phyloP scores from a whole-genome alignment of 176 grass and related monocot genomes.

The Rhipidocladum racemiflorum region DNA sequence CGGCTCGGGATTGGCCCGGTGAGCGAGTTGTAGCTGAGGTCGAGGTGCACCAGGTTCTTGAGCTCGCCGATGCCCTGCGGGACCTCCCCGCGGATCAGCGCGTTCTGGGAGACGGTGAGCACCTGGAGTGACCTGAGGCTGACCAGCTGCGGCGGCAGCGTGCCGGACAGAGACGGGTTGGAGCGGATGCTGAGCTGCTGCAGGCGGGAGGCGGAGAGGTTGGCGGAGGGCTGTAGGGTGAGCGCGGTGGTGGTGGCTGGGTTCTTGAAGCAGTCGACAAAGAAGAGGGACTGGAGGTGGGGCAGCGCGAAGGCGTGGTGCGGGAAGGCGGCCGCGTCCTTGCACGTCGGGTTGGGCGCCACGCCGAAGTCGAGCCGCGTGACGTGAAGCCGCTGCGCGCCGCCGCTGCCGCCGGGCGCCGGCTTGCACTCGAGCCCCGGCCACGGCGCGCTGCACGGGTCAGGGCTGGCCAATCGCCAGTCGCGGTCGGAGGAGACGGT shows the following conservation, averaged over 20 bases:
- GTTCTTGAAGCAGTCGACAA: constrained; percentile 75
- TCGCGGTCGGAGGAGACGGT: constrained; percentile 84
- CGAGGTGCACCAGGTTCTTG: constrained; percentile 59
- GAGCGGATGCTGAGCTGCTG: constrained; percentile 75
- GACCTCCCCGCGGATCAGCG: constrained; percentile 45
- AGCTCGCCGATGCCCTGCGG: constrained; percentile 46
- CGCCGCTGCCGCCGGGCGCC: not conserved
- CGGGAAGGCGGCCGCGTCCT: constrained; percentile 54
- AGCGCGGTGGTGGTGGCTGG: constrained; percentile 35
- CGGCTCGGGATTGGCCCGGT: constrained; percentile 47
- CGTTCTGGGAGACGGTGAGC: constrained; percentile 84
- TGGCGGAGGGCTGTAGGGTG: constrained; percentile 44
- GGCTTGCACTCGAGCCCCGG: constrained; percentile 92
- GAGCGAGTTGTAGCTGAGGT: constrained; percentile 95
- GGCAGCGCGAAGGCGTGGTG: constrained; percentile 55
- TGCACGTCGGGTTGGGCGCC: constrained; percentile 68
- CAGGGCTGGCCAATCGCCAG: constrained; percentile 62
- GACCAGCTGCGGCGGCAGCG: constrained; percentile 57
- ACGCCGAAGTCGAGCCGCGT: constrained; percentile 82
- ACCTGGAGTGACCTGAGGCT: constrained; percentile 66
- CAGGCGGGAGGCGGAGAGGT: constrained; percentile 51
- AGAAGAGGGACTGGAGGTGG: constrained; percentile 63
- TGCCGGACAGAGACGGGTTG: constrained; percentile 72
- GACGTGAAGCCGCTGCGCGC: constrained; percentile 43
- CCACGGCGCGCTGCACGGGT: constrained; percentile 78